These are phyloP conservation scores for Scortechinia acanthostroma DNA, from an alignment of 2,329 filamentous ascomycete genomes.

Conservation along the genomic window DNA sequence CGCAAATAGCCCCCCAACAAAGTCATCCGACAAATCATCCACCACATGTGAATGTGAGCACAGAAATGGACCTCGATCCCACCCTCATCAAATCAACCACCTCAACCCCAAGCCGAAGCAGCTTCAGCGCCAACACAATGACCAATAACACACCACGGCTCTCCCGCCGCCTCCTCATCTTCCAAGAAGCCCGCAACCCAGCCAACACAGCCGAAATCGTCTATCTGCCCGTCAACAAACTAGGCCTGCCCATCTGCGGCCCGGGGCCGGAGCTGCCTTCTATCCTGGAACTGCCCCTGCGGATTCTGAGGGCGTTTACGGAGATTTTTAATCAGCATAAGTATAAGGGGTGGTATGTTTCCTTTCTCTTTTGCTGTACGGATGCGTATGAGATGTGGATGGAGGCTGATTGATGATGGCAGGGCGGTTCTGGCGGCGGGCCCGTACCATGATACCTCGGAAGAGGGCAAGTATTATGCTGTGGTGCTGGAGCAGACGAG, in stretches of 20 bases:
- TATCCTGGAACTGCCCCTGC: conserved; percentile 20
- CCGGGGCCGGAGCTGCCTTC: conserved; percentile 19
- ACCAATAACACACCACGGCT: too few relatives aligned
- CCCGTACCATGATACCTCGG: conserved; percentile 21
- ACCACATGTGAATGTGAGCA: too few relatives aligned
- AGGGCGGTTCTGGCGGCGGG: conserved; percentile 22
- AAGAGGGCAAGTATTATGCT: conserved; percentile 24
- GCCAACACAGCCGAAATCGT: conserved; percentile 14
- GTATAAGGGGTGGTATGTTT: conserved; percentile 23
- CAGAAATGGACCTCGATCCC: too few relatives aligned
- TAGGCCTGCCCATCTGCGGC: conserved; percentile 22
- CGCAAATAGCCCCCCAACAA: too few relatives aligned
- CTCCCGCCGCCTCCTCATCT: conserved; percentile 21
- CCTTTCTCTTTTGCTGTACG: background rate
- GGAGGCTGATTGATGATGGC: conserved; percentile 3
- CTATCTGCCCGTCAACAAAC: conserved; percentile 22
- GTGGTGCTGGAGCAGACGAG: conserved; percentile 22
- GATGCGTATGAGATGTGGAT: background rate
- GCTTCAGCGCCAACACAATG: background rate
- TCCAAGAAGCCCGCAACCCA: conserved; percentile 22
- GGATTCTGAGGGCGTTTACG: conserved; percentile 21
- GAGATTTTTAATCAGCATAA: conserved; percentile 25
- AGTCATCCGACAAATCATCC: too few relatives aligned
- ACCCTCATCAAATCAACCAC: background rate
- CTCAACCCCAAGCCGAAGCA: too few relatives aligned